Evolutionary conservation across 78 protist species (phyloP), one percentile per base, ranked within the genome.

Genomic region (Dictyostelium citrinum): DNA sequence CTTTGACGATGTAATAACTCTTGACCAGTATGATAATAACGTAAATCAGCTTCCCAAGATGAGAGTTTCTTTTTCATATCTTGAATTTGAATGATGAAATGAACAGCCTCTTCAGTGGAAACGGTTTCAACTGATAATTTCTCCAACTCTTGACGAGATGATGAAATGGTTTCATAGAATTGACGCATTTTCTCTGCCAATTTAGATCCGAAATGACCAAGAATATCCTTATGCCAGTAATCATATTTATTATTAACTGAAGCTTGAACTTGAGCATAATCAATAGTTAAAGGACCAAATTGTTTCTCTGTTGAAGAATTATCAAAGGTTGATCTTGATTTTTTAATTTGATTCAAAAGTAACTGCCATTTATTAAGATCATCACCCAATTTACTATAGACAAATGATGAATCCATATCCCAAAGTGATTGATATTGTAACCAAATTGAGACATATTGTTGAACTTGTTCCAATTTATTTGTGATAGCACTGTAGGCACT

Each of bases 401-500:
- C 96, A 7, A 37, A 39, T 4, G 75, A 78, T 14, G 96, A 67
- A 33, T 97, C 97, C 97, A 97, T 67, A 70, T 97, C 99, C 99
- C 99, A 98, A 51, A 98, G 97, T 61, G 98, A 90, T 80, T 98
- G 99, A 90, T 98, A 98, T 60, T 90, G 96, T n/a, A 98, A 72
- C 99, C 99, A 98, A 29, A 55, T 79, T 5, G 68, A 43, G 9
- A 95, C 96, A 86, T 97, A 98, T 33, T 16, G 78, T 8, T 41
- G 27, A 20, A 84, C 96, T 70, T 78, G 76, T 12, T 41, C 90
- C 39, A 97, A 33, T 41, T 83, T 88, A 9, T 61, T 29, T 33
- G 95, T 96, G 41, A 98, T 96, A 2, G 78, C 61, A 6, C 27
- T 75, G 79, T 95, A 97, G 16, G 98, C 95, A 16, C 5, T 55